Evolutionary conservation across 495 filamentous ascomycete species (phyloP).

Genomic region (Podospora fimiseda): DNA sequence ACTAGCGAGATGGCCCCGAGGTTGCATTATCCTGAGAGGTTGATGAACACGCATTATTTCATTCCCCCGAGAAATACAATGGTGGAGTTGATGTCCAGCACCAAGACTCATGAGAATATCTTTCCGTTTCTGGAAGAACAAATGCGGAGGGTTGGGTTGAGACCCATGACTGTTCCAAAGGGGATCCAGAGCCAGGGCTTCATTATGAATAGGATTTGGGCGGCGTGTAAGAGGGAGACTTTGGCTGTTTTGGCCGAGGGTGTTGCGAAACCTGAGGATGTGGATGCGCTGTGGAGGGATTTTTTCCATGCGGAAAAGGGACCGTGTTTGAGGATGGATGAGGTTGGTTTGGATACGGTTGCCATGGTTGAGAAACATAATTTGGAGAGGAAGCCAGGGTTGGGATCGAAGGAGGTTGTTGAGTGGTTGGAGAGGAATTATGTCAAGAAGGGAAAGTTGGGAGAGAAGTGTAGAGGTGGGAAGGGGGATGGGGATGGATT

Average conservation of each 20-base stretch:
- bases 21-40: slow-evolving; percentile 28
- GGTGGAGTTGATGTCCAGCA: slow-evolving; percentile 54
- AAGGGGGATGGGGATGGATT: slow-evolving; percentile 24
- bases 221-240: slow-evolving; percentile 50
- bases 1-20: slow-evolving; percentile 40
- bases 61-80: slow-evolving; percentile 47
- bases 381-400: slow-evolving; percentile 17
- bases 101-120: slow-evolving; percentile 38
- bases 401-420: slow-evolving; percentile 10
- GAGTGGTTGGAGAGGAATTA: slow-evolving; percentile 37
- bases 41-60: slow-evolving; percentile 52
- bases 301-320: slow-evolving; percentile 42
- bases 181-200: slow-evolving; percentile 46
- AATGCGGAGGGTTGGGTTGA: slow-evolving; percentile 39
- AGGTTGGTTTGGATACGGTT: slow-evolving; percentile 42
- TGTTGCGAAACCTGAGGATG: slow-evolving; percentile 32
- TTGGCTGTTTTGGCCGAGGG: slow-evolving; percentile 47
- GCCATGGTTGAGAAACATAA: slow-evolving; percentile 35
- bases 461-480: slow-evolving; percentile 38
- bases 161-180: slow-evolving; percentile 33
- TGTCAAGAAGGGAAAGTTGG: slow-evolving; percentile 35
- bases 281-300: slow-evolving; percentile 41
- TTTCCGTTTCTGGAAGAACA: slow-evolving; percentile 38
- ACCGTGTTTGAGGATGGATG: slow-evolving; percentile 45
- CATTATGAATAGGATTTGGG: slow-evolving; percentile 57